Percentiles rank a stretch among this genome's conserved stretches.
phyloP scores from a whole-genome alignment of 495 filamentous ascomycete species.

The Daldinia vernicosa region DNA sequence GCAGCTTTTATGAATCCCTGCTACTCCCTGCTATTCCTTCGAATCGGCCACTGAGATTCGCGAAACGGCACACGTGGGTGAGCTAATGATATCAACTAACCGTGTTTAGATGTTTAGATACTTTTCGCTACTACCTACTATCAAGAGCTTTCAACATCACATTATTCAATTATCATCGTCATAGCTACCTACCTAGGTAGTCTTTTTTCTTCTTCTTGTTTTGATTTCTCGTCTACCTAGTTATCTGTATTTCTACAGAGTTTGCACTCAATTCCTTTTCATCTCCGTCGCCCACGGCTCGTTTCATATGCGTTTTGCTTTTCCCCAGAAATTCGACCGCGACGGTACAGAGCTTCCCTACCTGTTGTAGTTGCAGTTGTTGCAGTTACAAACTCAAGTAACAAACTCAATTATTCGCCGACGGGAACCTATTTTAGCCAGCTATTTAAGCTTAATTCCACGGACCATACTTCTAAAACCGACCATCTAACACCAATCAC shows the following conservation, averaged over 20 bases:
- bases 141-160: conserved; percentile 26
- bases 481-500: not conserved
- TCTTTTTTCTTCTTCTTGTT: conserved; percentile 4
- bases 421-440: not conserved
- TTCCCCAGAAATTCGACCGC: not conserved
- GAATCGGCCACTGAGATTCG: conserved; percentile 28
- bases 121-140: conserved; percentile 14
- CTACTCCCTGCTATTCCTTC: conserved; percentile 6
- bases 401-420: not conserved
- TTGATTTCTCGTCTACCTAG: conserved; percentile 22
- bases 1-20: not conserved
- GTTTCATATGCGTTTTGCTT: not conserved
- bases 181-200: no score
- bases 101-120: conserved; percentile 25
- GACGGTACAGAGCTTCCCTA: not conserved
- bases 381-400: not conserved
- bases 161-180: conserved; percentile 30
- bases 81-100: conserved; percentile 23
- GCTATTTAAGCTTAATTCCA: conserved; percentile 12
- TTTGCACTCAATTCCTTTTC: conserved; percentile 16
- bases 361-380: not conserved
- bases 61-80: conserved; percentile 28
- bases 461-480: conserved; percentile 12
- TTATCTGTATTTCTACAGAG: conserved; percentile 1
- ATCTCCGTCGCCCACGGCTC: conserved; percentile 12